Base-by-base conservation (phyloP, 2,329 filamentous ascomycete genomes). In the Cyphellophora attinorum region DNA sequence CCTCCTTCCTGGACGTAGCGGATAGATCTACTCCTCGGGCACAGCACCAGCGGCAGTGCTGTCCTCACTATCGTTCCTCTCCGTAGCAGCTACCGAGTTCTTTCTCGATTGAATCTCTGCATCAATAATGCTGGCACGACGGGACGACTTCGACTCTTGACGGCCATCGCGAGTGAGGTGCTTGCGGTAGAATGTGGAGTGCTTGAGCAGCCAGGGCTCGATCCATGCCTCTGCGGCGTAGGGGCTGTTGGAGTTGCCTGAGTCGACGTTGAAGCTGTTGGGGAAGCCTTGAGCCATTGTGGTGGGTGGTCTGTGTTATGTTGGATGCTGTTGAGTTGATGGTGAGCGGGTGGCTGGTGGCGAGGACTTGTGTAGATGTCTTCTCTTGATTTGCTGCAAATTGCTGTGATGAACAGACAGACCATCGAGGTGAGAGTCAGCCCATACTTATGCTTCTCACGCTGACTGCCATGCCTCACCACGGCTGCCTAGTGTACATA, bases 121-220 rank as follows among this genome's bases (percentile, higher is more conserved):
- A 6, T 37, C 18, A 25, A 45, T 35, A 5, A 40, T 16, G 31
- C 40, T 45, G 31, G 42, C 41, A 12, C 44, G 41, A 19, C 44
- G 27, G 21, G 41, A 41, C 4, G 44, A 37, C 19, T 44, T 41
- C 34, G 35, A 38, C 28, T 44, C 41, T 13, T 23, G 31, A 12
- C 41, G 39, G 14, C 39, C 39, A n/a, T 41, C 35, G 11, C 35
- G 19, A 13, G 41, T 39, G 16, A 46, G 31, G 33, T 46, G 44
- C 21, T 39, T 46, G 41, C 44, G 44, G 27, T 46, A 46, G 33
- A 46, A 46, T 12, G 36, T 39, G 8, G 38, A 41, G 31, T 46
- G 41, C 19, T 44, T 44, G 37, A 44, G 39, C 34, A 46, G 44
- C 42, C 42, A 45, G 15, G 44, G 44, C 27, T 46, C 44, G n/a